Base-by-base conservation (phyloP, 352 stramenopile genomes). In the Phytophthora litchii region DNA sequence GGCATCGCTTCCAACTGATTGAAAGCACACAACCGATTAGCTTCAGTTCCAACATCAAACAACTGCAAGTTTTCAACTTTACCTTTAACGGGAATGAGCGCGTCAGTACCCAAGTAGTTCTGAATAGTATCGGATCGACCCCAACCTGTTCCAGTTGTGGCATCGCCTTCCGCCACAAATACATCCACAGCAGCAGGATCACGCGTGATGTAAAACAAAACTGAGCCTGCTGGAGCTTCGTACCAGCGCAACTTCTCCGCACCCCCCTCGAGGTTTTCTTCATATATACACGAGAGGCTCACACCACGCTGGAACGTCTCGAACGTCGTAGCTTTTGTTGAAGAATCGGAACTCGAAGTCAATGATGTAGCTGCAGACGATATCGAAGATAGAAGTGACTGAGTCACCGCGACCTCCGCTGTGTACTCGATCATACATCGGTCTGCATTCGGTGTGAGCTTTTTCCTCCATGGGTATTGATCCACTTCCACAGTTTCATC, bases 401-500 rank as follows among this genome's bases (percentile, higher is more conserved):
- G 50, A 3, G 60, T 46, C 2, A 19, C 57, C 19, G 68, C 41
- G 6, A 79, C 58, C 23, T 82, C 64, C 3, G 53, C 65, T 0
- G 72, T 85, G 44, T 85, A 83, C 36, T 78, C 52, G 40, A 95
- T 75, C 16, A 83, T 36, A 56, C 91, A 97, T n/a, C 71, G 72
- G 59, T 97, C 91, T 12, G 86, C 88, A 29, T 89, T 78, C 2
- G 89, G 86, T 1, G 69, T 70, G 10, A 91, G 78, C 35, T 96
- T 86, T 47, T 94, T 93, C 20, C 87, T 80, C 83, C 88, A 97
- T 19, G 80, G 82, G 55, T 96, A 98, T 53, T 98, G 89, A 48
- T 95, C 94, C 29, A 98, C 95, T 47, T 94, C 76, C 2, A 96
- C 69, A 0, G 94, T 98, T 44, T 97, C 53, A 9, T 97, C 80